phyloP scores from a whole-genome alignment of 1,139 yeast species.

The Taphrina pruni region DNA sequence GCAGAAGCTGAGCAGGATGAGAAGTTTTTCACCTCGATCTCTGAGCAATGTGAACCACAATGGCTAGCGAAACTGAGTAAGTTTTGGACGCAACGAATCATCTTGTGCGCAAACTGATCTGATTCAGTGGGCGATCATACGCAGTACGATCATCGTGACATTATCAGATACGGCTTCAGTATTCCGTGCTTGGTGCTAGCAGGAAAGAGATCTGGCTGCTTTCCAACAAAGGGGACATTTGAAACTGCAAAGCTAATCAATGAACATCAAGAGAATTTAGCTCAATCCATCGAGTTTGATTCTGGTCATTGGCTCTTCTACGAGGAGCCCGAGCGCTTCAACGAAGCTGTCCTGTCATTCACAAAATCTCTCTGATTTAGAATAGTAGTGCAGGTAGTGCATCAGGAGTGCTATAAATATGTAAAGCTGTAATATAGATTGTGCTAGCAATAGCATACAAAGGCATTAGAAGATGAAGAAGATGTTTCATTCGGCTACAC shows the following conservation, averaged over 20 bases:
- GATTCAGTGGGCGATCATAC: conserved; percentile 37
- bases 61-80: conserved; percentile 39
- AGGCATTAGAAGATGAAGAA: too few relatives aligned
- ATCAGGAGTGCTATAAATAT: too few relatives aligned
- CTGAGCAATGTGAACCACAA: conserved; percentile 12
- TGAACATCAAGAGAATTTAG: background rate
- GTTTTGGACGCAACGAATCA: background rate
- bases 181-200: conserved; percentile 30
- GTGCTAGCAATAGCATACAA: too few relatives aligned
- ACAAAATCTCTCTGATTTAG: background rate
- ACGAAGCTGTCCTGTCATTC: conserved; percentile 1
- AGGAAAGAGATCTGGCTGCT: conserved; percentile 36
- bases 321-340: conserved; percentile 36
- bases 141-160: conserved; percentile 32
- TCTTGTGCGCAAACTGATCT: background rate
- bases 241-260: conserved; percentile 35
- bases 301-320: conserved; percentile 41
- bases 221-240: conserved; percentile 25
- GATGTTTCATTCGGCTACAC: too few relatives aligned
- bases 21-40: conserved; percentile 17
- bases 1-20: conserved; percentile 7
- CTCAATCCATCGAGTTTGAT: conserved; percentile 20
- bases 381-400: too few relatives aligned
- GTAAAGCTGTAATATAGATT: too few relatives aligned
- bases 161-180: conserved; percentile 11